Conservation (phyloP, 2,329 filamentous ascomycete genomes). For the Colletotrichum orchidophilum region DNA sequence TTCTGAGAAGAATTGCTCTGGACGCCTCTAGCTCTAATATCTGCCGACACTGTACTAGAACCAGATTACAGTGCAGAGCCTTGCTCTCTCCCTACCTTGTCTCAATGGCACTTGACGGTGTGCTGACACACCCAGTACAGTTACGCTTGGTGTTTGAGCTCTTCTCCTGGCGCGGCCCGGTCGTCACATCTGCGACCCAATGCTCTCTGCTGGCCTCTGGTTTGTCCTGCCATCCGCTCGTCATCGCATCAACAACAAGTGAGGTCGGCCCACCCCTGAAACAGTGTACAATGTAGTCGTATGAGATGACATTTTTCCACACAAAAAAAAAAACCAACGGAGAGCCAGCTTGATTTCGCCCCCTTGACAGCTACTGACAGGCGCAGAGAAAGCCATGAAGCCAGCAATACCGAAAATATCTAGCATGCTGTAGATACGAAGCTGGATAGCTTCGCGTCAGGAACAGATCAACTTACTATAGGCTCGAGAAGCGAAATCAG, state of each 20-base stretch:
- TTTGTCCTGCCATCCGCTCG: constrained; percentile 13
- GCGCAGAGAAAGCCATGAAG: background rate
- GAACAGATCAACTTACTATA: background rate
- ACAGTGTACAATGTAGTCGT: background rate
- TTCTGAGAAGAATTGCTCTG: background rate
- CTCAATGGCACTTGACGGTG: background rate
- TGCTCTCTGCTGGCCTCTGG: background rate
- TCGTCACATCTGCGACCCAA: background rate
- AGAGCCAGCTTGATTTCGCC: background rate
- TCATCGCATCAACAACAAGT: constrained; percentile 5
- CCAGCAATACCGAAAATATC: background rate
- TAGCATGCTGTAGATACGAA: background rate
- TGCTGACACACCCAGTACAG: background rate
- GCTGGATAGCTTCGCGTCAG: background rate
- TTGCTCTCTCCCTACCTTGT: background rate
- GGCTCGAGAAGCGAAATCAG: background rate
- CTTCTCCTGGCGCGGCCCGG: background rate
- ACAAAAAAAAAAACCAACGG: background rate
- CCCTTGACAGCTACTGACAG: no score
- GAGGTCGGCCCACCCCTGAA: no score
- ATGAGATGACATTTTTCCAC: background rate
- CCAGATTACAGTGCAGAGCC: background rate
- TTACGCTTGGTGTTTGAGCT: background rate
- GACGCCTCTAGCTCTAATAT: background rate
- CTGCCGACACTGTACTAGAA: background rate